Evolutionary conservation across 2,329 filamentous ascomycete genomes (phyloP).

Genomic region (Cladosporium halotolerans): DNA sequence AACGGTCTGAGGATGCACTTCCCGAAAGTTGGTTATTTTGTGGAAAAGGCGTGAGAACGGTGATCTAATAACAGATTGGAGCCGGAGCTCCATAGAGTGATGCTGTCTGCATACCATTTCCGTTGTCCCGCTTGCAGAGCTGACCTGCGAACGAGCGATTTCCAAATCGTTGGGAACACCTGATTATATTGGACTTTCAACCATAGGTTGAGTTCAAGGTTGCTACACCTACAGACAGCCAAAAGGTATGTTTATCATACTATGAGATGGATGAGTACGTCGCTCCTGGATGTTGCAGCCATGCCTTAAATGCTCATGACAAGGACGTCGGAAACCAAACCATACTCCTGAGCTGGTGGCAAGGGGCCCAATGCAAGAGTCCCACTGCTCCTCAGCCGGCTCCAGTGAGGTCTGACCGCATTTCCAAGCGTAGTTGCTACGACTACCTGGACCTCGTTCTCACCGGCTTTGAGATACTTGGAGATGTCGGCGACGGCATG

Average conservation of each 20-base stretch:
- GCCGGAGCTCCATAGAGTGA: no score
- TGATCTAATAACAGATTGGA: no score
- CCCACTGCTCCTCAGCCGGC: slow-evolving; percentile 1
- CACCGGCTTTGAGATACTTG: slow-evolving; percentile 19
- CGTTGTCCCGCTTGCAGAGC: no score
- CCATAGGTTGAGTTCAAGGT: no score
- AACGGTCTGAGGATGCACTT: slow-evolving; percentile 10
- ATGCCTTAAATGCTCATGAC: background rate
- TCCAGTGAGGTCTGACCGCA: slow-evolving; percentile 10
- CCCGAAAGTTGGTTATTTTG: slow-evolving; percentile 8
- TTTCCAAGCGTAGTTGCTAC: slow-evolving; percentile 31
- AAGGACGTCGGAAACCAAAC: slow-evolving; percentile 9
- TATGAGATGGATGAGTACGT: no score
- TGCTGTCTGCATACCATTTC: no score
- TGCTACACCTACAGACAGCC: no score
- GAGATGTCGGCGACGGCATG: slow-evolving; percentile 23
- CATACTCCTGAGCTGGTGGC: slow-evolving; percentile 12
- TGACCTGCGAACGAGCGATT: no score
- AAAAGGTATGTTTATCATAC: no score
- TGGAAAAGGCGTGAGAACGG: background rate
- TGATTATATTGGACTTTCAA: no score
- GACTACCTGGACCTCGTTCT: slow-evolving; percentile 27
- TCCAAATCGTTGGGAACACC: no score
- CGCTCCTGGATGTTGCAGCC: no score
- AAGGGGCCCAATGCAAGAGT: slow-evolving; percentile 3